These are phyloP conservation scores for Saccharomyces eubayanus DNA, from an alignment of 805 yeast species.

Conservation along the genomic window DNA sequence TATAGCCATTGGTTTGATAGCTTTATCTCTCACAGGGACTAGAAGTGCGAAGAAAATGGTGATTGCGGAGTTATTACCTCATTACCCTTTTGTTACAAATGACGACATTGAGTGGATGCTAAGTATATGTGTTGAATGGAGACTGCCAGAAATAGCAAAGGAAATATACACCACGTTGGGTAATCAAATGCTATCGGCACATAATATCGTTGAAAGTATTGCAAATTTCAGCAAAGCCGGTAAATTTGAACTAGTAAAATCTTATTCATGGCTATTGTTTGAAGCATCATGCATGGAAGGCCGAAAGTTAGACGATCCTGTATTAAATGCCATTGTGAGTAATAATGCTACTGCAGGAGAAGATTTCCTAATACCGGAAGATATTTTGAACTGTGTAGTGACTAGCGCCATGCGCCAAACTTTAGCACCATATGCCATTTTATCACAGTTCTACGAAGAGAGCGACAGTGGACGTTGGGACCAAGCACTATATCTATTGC, in stretches of 20 bases:
- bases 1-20: slow-evolving; percentile 59
- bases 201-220: slow-evolving; percentile 53
- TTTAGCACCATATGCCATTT: slow-evolving; percentile 61
- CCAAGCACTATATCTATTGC: slow-evolving; percentile 16
- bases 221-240: slow-evolving; percentile 57
- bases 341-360: slow-evolving; percentile 21
- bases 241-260: slow-evolving; percentile 42
- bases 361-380: slow-evolving; percentile 20
- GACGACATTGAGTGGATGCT: slow-evolving; percentile 78
- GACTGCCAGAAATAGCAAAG: slow-evolving; percentile 49
- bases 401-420: slow-evolving; percentile 59
- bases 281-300: slow-evolving; percentile 50
- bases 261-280: slow-evolving; percentile 52
- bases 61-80: slow-evolving; percentile 52
- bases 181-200: slow-evolving; percentile 42
- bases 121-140: slow-evolving; percentile 61
- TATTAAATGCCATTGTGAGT: slow-evolving; percentile 43
- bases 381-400: slow-evolving; percentile 28
- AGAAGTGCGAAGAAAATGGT: slow-evolving; percentile 30
- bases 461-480: slow-evolving; percentile 21
- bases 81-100: slow-evolving; percentile 51
- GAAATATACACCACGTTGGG: slow-evolving; percentile 46
- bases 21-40: slow-evolving; percentile 37
- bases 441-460: slow-evolving; percentile 41
- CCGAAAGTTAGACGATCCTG: slow-evolving; percentile 46